These are phyloP conservation scores for Kodamaea laetipori DNA, from an alignment of 805 yeast genomes.

Conservation along the genomic window DNA sequence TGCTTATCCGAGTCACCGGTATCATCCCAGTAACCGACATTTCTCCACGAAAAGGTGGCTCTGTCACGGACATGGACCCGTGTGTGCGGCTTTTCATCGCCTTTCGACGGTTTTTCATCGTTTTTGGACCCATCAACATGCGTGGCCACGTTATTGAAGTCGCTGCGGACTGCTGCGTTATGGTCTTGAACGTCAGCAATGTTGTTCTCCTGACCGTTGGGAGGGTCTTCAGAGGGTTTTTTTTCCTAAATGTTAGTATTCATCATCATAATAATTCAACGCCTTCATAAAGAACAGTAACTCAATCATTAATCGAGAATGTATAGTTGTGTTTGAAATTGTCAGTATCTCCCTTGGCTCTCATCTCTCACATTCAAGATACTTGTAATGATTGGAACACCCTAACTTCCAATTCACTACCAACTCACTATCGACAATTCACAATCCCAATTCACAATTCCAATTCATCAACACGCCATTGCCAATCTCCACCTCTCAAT, in stretches of 20 bases:
- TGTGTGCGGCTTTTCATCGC: not conserved
- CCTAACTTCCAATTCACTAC: too few relatives aligned
- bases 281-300: too few relatives aligned
- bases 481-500: too few relatives aligned
- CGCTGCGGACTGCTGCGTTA: slow-evolving; percentile 12
- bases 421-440: too few relatives aligned
- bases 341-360: too few relatives aligned
- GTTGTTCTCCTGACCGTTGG: slow-evolving; percentile 13
- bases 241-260: not conserved
- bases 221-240: slow-evolving; percentile 6
- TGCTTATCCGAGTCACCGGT: slow-evolving; percentile 25
- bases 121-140: slow-evolving; percentile 9
- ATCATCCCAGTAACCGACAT: slow-evolving; percentile 42
- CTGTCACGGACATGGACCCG: slow-evolving; percentile 12
- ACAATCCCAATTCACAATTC: too few relatives aligned
- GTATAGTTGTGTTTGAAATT: too few relatives aligned
- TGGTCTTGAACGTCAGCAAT: slow-evolving; percentile 17
- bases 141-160: slow-evolving; percentile 7
- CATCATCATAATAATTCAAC: too few relatives aligned
- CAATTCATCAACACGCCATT: too few relatives aligned
- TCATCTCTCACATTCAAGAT: too few relatives aligned
- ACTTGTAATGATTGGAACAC: too few relatives aligned
- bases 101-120: not conserved
- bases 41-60: slow-evolving; percentile 43
- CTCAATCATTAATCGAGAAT: too few relatives aligned